Evolutionary conservation across 441 rosid species (phyloP), one percentile per base, ranked within the genome.

Genomic region (Omphalea diandra): DNA sequence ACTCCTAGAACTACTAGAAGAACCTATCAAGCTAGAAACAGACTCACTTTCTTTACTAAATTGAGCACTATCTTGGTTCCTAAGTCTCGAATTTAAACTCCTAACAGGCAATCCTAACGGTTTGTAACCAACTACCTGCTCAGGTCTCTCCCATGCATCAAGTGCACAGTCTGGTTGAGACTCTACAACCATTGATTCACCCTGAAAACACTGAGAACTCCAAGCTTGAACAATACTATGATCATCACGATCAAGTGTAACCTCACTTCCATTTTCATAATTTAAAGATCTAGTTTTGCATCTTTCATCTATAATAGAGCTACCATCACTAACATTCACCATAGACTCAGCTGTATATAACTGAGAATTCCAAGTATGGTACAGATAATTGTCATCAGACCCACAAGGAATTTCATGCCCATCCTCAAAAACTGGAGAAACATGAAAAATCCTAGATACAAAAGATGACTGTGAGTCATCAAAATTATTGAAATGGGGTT

Each of bases 21-120:
- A 74, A 44, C 74, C 78, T 15, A 62, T 75, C 53, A 78, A 71
- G 78, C 73, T 60, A 8, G 84, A 74, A 77, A 71, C 70, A 68
- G 80, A 73, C 46, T 75, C 77, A 67, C 75, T 65, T 64, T 70
- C 80, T 38, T 71, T 71, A 35, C 76, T 75, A 61, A 63, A 67
- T 35, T 73, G 76, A 59, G 74, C 17, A 63, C 75, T 40, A 65
- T 20, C 75, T 35, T 17, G 49, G 61, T 65, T 72, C 38, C 44
- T 67, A 32, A 46, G 38, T 63, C 76, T 72, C 6, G 85, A 74
- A 60, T 79, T 86, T 49, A 89, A 83, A 76, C 93, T 93, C 82
- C 91, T 82, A 80, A 90, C 78, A 0, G 98, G 98, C 77, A 93
- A 86, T 12, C 92, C 94, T 80, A 89, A 70, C 18, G 97, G 83